phyloP scores from a whole-genome alignment of 768 basidiomycete genomes.

The Pisolithus marmoratus region DNA sequence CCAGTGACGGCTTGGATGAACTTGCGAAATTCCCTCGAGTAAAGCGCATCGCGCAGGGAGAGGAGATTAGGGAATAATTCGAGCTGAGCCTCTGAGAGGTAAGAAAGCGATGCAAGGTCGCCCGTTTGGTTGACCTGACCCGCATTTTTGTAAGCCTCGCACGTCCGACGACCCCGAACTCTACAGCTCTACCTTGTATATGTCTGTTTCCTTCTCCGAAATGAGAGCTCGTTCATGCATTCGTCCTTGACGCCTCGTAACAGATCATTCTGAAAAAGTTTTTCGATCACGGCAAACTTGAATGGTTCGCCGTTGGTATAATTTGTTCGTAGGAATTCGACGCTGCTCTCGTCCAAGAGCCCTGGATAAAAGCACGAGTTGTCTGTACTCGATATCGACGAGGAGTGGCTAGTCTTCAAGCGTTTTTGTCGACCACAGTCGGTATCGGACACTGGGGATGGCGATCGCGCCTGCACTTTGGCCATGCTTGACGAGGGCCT shows the following conservation, averaged over 20 bases:
- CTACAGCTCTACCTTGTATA: conserved; percentile 74
- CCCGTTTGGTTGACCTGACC: conserved; percentile 92
- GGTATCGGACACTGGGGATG: conserved; percentile 31
- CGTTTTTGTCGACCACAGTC: conserved; percentile 26
- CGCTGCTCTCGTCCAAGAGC: conserved; percentile 53
- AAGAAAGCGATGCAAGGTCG: conserved; percentile 89
- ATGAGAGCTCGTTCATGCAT: conserved; percentile 70
- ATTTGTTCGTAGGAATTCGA: conserved; percentile 46
- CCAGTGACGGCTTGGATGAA: conserved; percentile 86
- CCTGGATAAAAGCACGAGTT: conserved; percentile 28
- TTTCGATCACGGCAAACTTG: conserved; percentile 76
- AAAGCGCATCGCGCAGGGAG: conserved; percentile 83
- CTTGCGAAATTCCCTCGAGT: conserved; percentile 73
- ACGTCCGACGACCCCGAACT: neutral
- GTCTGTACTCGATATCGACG: conserved; percentile 11
- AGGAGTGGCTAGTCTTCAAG: conserved; percentile 33
- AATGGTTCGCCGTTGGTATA: conserved; percentile 67
- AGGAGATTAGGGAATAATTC: conserved; percentile 76
- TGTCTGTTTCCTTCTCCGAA: conserved; percentile 95
- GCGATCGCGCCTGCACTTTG: conserved; percentile 42
- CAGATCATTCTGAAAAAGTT: conserved; percentile 80
- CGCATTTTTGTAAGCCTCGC: neutral
- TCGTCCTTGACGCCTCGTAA: conserved; percentile 80
- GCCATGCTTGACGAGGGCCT: conserved; percentile 32
- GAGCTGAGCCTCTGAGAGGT: conserved; percentile 72